Conservation (phyloP, 2,329 filamentous ascomycete genomes). For the Talaromyces albobiverticillius region DNA sequence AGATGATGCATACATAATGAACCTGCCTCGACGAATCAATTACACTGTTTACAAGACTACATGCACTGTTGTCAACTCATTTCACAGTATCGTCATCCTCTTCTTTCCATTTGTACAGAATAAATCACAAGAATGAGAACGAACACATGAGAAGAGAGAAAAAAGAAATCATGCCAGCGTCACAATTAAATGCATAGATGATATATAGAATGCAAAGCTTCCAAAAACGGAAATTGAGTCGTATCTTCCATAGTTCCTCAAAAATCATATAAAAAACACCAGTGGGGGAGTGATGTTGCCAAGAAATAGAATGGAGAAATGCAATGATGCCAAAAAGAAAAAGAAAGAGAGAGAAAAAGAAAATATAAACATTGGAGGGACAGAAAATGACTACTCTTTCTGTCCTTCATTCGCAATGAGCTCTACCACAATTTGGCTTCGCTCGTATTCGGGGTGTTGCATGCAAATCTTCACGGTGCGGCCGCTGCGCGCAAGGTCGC, state of each 20-base stretch:
- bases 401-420: slow-evolving; percentile 89
- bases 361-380: not conserved
- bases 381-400: slow-evolving; percentile 41
- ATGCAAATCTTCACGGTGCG: slow-evolving; percentile 91
- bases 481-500: slow-evolving; percentile 39
- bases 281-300: too few species aligned
- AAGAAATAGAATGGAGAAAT: too few species aligned
- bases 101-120: not conserved
- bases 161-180: not conserved
- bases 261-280: too few species aligned
- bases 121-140: not conserved
- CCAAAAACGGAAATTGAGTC: not conserved
- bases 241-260: not conserved
- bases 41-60: too few species aligned
- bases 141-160: not conserved
- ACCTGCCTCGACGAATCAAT: too few species aligned
- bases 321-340: not conserved
- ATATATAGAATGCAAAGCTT: not conserved
- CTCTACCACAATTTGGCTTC: slow-evolving; percentile 85
- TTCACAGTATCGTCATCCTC: too few species aligned
- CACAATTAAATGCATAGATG: slow-evolving; percentile 1
- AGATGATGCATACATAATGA: too few species aligned
- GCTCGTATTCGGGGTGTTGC: slow-evolving; percentile 84
- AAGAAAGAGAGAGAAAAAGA: not conserved
- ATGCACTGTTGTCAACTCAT: too few species aligned